Conservation (phyloP, 2,329 filamentous ascomycete genomes). For the Acarospora socialis region DNA sequence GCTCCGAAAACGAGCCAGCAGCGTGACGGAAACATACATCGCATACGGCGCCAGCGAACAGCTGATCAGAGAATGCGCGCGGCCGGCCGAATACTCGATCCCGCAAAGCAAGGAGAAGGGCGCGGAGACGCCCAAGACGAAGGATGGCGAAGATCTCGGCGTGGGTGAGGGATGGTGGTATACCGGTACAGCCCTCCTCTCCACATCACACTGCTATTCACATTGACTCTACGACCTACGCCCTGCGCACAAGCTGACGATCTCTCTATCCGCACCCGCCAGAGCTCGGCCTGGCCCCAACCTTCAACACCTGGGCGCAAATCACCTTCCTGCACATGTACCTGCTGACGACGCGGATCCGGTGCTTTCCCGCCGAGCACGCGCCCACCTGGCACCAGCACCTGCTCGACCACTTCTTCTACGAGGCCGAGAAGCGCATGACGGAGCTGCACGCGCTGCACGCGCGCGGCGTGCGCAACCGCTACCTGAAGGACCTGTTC, state of each 20-base stretch:
- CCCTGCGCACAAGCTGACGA: neutral
- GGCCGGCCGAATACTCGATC: constrained; percentile 63
- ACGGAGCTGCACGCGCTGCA: constrained; percentile 26
- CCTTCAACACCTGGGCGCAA: constrained; percentile 92
- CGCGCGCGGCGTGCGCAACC: constrained; percentile 40
- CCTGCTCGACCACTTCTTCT: constrained; percentile 90
- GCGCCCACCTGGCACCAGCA: constrained; percentile 74
- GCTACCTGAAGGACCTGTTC: constrained; percentile 72
- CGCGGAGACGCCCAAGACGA: constrained; percentile 53
- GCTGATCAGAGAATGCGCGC: constrained; percentile 61
- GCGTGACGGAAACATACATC: constrained; percentile 49
- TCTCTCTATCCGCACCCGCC: constrained; percentile 3
- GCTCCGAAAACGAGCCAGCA: constrained; percentile 8
- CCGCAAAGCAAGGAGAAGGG: constrained; percentile 51
- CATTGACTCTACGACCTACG: constrained; percentile 4
- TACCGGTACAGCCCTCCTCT: constrained; percentile 41
- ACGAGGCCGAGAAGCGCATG: constrained; percentile 73
- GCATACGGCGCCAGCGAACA: constrained; percentile 67
- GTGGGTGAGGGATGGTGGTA: constrained; percentile 68
- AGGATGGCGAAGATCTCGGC: constrained; percentile 71
- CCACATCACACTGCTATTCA: neutral
- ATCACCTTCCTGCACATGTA: constrained; percentile 96
- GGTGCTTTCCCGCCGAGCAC: constrained; percentile 56
- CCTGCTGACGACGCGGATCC: constrained; percentile 68
- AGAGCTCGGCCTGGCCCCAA: constrained; percentile 69